Conservation (phyloP, 2,329 filamentous ascomycete genomes). For the Cordyceps pruinosa region DNA sequence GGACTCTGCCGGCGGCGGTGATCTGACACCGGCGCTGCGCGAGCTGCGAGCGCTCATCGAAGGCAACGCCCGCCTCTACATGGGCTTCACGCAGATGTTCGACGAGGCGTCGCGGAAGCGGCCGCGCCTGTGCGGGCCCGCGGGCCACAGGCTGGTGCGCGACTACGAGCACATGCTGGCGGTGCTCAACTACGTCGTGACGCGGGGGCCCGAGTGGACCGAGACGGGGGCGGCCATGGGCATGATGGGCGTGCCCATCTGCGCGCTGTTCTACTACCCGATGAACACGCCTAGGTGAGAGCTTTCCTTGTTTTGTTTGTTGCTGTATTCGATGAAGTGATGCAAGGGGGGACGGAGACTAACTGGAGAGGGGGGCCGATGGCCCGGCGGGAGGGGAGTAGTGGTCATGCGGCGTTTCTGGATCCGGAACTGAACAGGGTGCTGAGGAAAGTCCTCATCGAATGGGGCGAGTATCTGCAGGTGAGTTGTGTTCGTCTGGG, state of each 20-base stretch:
- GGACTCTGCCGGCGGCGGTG: conserved; percentile 31
- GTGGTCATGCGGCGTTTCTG: conserved; percentile 46
- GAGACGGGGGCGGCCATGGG: conserved; percentile 35
- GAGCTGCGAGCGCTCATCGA: conserved; percentile 65
- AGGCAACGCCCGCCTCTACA: conserved; percentile 53
- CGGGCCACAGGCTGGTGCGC: conserved; percentile 54
- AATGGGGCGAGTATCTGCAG: conserved; percentile 49
- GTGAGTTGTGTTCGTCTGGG: conserved; percentile 21
- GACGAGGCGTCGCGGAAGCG: conserved; percentile 55
- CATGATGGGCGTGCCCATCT: conserved; percentile 11
- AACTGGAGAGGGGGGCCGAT: not conserved
- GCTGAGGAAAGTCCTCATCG: conserved; percentile 48
- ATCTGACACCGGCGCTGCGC: conserved; percentile 51
- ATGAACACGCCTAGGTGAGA: conserved; percentile 46
- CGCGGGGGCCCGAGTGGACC: conserved; percentile 45
- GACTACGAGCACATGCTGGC: conserved; percentile 61
- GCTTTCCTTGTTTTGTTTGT: not conserved
- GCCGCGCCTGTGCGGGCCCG: conserved; percentile 55
- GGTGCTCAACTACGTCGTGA: conserved; percentile 55
- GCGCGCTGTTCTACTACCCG: conserved; percentile 33
- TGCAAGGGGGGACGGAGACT: not conserved
- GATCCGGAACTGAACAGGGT: conserved; percentile 48
- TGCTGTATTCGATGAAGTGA: not conserved
- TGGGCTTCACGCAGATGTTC: conserved; percentile 64
- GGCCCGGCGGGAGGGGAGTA: conserved; percentile 14